Base-by-base conservation (phyloP, 352 stramenopile genomes). In the Phytophthora sp. region DNA sequence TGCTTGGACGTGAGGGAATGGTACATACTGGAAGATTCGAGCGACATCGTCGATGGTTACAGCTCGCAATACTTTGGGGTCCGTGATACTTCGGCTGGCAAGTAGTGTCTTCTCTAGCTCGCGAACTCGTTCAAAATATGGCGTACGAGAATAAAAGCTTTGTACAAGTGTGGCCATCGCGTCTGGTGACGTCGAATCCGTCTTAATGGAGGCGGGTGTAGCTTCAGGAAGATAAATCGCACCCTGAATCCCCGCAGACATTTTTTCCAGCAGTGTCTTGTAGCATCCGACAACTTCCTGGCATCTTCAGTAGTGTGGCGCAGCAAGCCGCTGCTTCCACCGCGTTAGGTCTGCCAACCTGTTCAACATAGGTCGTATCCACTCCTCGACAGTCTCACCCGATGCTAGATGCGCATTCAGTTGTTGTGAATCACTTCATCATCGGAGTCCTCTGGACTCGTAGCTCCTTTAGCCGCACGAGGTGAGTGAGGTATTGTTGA, bases 241-340 rank as follows among this genome's bases (percentile, higher is more conserved):
- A 8, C 73, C 80, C 34, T 82, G 58, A 3, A 94, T 73, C 2
- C 84, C 82, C 0, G 69, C 30, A 0, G 79, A 76, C 38, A 94
- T 58, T 49, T 94, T 93, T 28, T 90, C 69, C 20, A 94, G 68
- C 52, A 94, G 45, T 6, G 76, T 79, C 18, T 28, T 65, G 50
- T 93, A 94, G 49, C 77, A 90, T 1, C 82, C 82, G 12, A 94
- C 74, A 24, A 94, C n/a, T 85, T 0, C 86, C 86, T 12, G 86
- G 84, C 68, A 94, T 90, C 42, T 93, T 92, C 17, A 89, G 56
- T 32, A 94, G 66, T 23, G 82, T 91, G 8, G 86, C 86, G 53
- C 84, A 92, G 45, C 84, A 93, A 1, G 82, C 84, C 1, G 86
- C 86, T 28, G 76, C 81, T 52, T 94, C 84, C 12, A 94, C 75